Evolutionary conservation across 1,284 basidiomycete species (phyloP), one percentile per base, ranked within the genome.

Genomic region (Apiotrichum sp.): DNA sequence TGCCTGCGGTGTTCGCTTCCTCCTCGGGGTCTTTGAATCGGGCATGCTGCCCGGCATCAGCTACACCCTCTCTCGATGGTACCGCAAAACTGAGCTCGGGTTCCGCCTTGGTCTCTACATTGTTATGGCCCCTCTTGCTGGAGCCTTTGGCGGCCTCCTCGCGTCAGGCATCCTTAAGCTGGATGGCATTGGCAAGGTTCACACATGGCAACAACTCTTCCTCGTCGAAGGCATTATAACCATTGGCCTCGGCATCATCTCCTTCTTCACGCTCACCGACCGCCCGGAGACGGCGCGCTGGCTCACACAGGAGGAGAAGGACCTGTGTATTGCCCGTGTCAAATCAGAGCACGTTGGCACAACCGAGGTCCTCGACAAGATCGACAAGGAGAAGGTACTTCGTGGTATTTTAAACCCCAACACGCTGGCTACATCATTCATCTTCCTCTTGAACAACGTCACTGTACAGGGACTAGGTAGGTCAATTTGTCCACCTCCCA

Each of bases 361-460:
- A 9, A 62, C 58, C 9, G 63, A 64, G 5, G 69, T 71, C 6
- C 56, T 73, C 47, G 72, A 74, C 56, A 58, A 58, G 52, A 45
- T 72, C 11, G 61, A 60, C 54, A 41, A 10, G 44, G 54, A 51
- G 9, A 64, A 65, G n/a, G 47, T 72, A 35, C 36, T 53, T 11
- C 52, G 59, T 7, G 69, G 68, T 11, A 62, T 73, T 51, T 44
- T 59, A 33, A 61, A 62, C 40, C 62, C 63, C 16, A 62, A 62
- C 53, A 62, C 63, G 0, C 33, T 71, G 16, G 52, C 62, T 16
- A 56, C 63, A 41, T 65, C 71, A 2, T 35, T 69, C 29, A 71
- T 74, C 54, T 76, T 75, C 65, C 51, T 78, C 3, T 58, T 78
- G 49, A 67, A 75, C 64, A 78, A 78, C 66, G 68, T 75, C 41